Base-by-base conservation (phyloP, 768 basidiomycete genomes). In the Calocybe indica region DNA sequence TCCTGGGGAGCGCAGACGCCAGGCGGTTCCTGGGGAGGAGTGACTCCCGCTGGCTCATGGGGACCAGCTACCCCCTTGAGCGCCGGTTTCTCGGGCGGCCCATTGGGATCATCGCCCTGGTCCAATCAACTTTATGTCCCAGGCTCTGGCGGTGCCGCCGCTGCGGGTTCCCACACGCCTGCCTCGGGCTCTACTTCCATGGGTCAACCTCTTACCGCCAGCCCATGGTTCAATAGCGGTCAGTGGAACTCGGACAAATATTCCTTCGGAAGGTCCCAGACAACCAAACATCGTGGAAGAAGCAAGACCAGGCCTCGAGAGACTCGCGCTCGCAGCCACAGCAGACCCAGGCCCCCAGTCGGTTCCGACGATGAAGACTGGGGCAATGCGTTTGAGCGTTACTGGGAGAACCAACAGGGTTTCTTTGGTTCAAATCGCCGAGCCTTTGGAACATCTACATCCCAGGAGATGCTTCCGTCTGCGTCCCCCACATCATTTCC, bases 181-280 rank as follows among this genome's bases (percentile, higher is more conserved):
- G 32, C 44, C 14, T 29, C 7, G 28, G 48, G 43, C 7, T 43
- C 49, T 1, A 43, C 55, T 7, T 10, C 47, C 8, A 32, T 33
- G 5, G 60, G 52, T 3, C 64, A 62, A 33, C 59, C 62, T 7
- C 45, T 63, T 5, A 49, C 57, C 6, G 57, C 55, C 0, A 57
- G 55, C 34, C 54, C 58, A 4, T 56, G 52, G 50, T 57, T 55
- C 40, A 44, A 41, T 30, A 52, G n/a, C 48, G 55, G 58, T 49
- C 6, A 53, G 46, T 14, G 52, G 53, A 13, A 52, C 49, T 10
- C 42, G 42, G 22, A 22, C 22, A 22, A 2, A 4, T 4, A 22
- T 22, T 4, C 22, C 22, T 22, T 22, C 22, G 22, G 22, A 22
- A 22, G 22, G 22, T 22, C 22, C 4, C 22, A 22, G 22, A 22